These are phyloP conservation scores for Cercospora sp. DNA, from an alignment of 2,329 filamentous ascomycete species.

Conservation along the genomic window DNA sequence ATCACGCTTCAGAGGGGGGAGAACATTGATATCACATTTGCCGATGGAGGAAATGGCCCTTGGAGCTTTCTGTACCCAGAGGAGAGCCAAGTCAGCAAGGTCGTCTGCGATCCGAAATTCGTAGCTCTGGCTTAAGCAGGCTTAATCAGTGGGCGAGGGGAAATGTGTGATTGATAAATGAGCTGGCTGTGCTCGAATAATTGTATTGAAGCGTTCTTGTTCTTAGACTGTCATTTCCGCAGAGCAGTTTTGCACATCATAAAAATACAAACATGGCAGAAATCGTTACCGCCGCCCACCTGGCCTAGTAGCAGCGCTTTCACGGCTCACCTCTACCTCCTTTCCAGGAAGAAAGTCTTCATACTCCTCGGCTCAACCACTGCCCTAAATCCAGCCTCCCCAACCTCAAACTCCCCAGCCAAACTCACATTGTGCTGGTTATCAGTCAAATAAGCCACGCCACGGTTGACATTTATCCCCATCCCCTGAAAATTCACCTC, in stretches of 20 bases:
- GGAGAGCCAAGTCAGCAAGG: constrained; percentile 14
- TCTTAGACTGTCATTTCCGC: background rate
- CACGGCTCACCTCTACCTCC: background rate
- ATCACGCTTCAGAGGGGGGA: constrained; percentile 15
- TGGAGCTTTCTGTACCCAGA: constrained; percentile 20
- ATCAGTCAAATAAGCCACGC: background rate
- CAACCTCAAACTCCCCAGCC: background rate
- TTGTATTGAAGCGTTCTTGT: background rate
- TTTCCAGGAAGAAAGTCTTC: background rate
- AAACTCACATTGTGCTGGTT: background rate
- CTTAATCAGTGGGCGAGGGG: background rate
- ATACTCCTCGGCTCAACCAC: background rate
- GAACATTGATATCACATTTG: constrained; percentile 22
- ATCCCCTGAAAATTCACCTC: background rate
- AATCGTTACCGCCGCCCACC: background rate
- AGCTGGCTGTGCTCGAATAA: too few relatives aligned
- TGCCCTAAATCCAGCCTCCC: background rate
- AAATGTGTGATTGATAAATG: background rate
- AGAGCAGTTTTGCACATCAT: background rate
- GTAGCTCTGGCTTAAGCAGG: background rate
- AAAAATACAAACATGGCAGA: background rate
- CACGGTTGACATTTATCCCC: background rate
- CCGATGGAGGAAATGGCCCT: constrained; percentile 12
- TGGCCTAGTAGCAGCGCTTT: background rate
- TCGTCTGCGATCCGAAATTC: constrained; percentile 15